Conservation (phyloP, 139 green algal species). For the Auxenochlorella protothecoides region DNA sequence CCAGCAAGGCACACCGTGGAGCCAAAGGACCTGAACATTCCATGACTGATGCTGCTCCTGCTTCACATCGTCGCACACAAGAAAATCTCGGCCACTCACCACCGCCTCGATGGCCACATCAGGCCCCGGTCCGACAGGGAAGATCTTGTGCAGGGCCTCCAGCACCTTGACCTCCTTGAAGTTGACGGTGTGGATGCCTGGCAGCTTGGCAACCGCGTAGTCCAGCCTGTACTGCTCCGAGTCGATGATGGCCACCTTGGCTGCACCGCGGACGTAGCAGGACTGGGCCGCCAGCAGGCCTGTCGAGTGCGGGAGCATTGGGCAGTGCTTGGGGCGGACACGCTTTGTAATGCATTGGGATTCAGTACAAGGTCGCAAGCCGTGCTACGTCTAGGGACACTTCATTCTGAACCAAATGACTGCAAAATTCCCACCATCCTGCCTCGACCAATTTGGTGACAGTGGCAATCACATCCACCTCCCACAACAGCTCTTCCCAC, state of each 20-base stretch:
- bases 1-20: no score
- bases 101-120: no score
- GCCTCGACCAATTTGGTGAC: no score
- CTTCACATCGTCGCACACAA: slow-evolving; percentile 3
- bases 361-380: no score
- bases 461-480: no score
- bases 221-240: slow-evolving; percentile 41
- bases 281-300: slow-evolving; percentile 64
- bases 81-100: no score
- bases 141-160: no score
- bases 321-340: no score
- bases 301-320: slow-evolving; percentile 12
- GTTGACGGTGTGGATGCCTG: slow-evolving; percentile 38
- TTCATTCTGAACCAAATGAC: background rate
- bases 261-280: slow-evolving; percentile 31
- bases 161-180: slow-evolving; percentile 14
- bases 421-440: background rate
- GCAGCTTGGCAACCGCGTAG: slow-evolving; percentile 19
- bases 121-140: no score
- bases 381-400: no score
- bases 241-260: slow-evolving; percentile 55
- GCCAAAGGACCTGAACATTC: background rate
- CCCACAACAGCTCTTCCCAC: background rate
- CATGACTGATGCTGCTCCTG: background rate
- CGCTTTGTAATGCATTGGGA: no score